phyloP scores from a whole-genome alignment of 2,329 filamentous ascomycete genomes.

The Penicillium sp. region DNA sequence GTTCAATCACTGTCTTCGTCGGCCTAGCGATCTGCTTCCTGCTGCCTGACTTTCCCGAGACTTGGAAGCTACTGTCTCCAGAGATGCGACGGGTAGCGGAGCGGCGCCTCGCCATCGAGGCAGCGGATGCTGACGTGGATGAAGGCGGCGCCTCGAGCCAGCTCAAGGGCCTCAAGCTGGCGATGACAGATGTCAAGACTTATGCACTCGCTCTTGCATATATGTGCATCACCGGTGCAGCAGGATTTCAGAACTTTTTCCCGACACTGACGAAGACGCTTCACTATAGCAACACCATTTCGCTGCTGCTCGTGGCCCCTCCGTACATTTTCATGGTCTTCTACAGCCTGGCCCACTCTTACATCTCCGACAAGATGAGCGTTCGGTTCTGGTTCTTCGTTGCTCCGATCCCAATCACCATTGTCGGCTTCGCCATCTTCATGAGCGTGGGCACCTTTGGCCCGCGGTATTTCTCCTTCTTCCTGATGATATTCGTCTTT shows the following conservation, averaged over 20 bases:
- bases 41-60: constrained; percentile 47
- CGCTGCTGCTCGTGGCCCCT: constrained; percentile 52
- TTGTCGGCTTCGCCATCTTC: constrained; percentile 54
- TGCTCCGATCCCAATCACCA: constrained; percentile 52
- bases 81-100: constrained; percentile 50
- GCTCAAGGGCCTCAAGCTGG: constrained; percentile 50
- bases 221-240: constrained; percentile 48
- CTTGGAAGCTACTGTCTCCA: constrained; percentile 43
- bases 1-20: constrained; percentile 34
- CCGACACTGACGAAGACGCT: constrained; percentile 51
- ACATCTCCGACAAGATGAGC: constrained; percentile 44
- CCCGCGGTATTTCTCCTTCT: constrained; percentile 55
- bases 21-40: constrained; percentile 35
- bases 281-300: constrained; percentile 45
- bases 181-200: constrained; percentile 52
- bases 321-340: constrained; percentile 56
- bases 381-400: constrained; percentile 54
- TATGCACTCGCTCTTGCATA: constrained; percentile 47
- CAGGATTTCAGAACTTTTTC: constrained; percentile 58
- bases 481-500: constrained; percentile 57
- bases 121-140: constrained; percentile 50
- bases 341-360: constrained; percentile 47
- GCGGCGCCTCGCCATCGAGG: constrained; percentile 51
- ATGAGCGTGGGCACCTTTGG: constrained; percentile 54
- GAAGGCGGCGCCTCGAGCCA: constrained; percentile 49